Conservation (phyloP, 192 early-diverging fungal genomes). For the Backusella circina region DNA sequence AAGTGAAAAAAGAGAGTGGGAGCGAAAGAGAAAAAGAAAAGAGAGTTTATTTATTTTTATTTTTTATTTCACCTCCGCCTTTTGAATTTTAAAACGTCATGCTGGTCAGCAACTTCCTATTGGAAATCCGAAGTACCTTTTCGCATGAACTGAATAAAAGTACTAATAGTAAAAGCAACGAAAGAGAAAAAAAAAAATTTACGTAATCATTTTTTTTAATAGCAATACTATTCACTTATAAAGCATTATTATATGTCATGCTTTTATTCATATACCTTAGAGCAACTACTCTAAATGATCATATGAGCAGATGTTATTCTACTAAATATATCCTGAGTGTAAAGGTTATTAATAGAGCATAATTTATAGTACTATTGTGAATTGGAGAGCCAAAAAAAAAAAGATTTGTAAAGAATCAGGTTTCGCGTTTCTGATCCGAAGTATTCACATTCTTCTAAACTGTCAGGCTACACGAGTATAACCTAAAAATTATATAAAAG, state of each 20-base stretch:
- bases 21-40: not conserved
- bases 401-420: not conserved
- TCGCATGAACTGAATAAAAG: not conserved
- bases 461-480: not conserved
- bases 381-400: not conserved
- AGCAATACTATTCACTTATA: not conserved
- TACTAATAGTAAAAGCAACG: not conserved
- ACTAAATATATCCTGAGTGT: not conserved
- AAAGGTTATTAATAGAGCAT: not conserved
- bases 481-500: not conserved
- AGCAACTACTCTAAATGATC: not conserved
- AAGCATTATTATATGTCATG: not conserved
- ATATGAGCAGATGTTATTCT: not conserved
- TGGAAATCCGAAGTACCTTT: not conserved
- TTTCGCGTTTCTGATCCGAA: not conserved
- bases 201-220: not conserved
- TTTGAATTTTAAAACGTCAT: not conserved
- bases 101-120: not conserved
- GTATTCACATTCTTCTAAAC: not conserved
- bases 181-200: not conserved
- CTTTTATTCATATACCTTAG: not conserved
- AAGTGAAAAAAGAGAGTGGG: not conserved
- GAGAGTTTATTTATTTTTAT: not conserved
- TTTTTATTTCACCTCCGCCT: not conserved
- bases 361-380: not conserved